Percentiles rank a stretch among this genome's conserved stretches.
These are phyloP conservation scores for Microdochium trichocladiopsis DNA, from an alignment of 2,329 filamentous ascomycete genomes.

Conservation along the genomic window DNA sequence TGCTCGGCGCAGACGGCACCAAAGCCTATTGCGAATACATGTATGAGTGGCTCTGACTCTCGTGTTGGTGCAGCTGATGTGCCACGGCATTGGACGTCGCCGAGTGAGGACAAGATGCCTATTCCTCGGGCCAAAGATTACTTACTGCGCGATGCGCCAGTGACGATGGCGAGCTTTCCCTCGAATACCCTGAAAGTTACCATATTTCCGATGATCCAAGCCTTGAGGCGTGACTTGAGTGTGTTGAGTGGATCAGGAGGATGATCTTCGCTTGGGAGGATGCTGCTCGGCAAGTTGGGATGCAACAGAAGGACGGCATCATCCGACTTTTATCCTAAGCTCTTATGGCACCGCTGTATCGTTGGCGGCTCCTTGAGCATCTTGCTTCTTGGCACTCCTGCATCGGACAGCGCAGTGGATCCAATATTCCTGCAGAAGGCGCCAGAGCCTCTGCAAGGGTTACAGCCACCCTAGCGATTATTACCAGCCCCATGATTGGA, in stretches of 20 bases:
- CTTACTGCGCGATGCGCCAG: slow-evolving; percentile 42
- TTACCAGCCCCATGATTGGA: no score
- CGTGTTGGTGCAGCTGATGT: slow-evolving; percentile 25
- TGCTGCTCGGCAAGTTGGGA: not conserved
- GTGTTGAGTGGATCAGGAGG: no score
- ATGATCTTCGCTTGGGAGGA: no score
- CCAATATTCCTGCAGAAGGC: no score
- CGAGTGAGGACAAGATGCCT: slow-evolving; percentile 24
- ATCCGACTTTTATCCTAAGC: not conserved
- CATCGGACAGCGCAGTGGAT: not conserved
- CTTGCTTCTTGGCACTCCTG: not conserved
- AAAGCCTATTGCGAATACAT: slow-evolving; percentile 47
- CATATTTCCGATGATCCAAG: not conserved
- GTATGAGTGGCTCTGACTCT: slow-evolving; percentile 2
- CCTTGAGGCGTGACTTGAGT: slow-evolving; percentile 51
- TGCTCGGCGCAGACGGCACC: slow-evolving; percentile 51
- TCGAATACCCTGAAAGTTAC: slow-evolving; percentile 14
- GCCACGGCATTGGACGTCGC: slow-evolving; percentile 39
- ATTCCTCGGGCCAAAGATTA: not conserved
- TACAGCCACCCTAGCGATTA: no score
- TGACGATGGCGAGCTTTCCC: slow-evolving; percentile 43
- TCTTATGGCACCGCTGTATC: not conserved
- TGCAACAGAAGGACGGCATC: not conserved
- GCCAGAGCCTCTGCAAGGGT: no score
- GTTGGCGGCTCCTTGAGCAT: not conserved